Evolutionary conservation across 2,329 filamentous ascomycete species (phyloP), one percentile per base, ranked within the genome.

Genomic region (Capronia americana): DNA sequence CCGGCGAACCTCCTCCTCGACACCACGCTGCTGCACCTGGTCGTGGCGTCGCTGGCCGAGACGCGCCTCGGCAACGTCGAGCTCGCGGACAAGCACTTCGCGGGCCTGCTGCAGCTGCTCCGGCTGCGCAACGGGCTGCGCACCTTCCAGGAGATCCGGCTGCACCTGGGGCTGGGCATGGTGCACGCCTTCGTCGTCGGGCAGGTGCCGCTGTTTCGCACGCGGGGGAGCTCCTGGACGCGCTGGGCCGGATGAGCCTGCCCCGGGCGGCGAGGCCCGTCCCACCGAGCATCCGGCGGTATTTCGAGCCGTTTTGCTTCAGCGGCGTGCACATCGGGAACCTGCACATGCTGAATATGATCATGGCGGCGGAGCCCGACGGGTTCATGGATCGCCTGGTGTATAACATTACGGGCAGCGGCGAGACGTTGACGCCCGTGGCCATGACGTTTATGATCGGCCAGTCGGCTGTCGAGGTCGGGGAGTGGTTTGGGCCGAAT

Each of bases 401-500:
- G 20, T 51, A 51, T n/a, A 51, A 51, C 11, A 24, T 51, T 7
- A 51, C 48, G 20, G 48, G 48, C 1, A 51, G 48, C n/a, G 48
- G 24, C 7, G 48, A 51, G 4, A 12, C 10, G 48, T 26, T 51
- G 48, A 51, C 48, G 24, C 48, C 48, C 4, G 20, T 51, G 20
- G 48, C 48, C 0, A 51, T 51, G 48, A 53, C 48, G 23, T 53
- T 53, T 14, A 53, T 26, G 48, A 53, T 53, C 48, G 48, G 48
- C 10, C 48, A 53, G 26, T 53, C 48, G 14, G 48, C 48, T 6
- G 11, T 12, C 26, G 48, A 53, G 26, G 48, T 53, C 10, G 48
- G 48, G 4, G 48, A 53, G 26, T 53, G 48, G 48, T 26, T 26
- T n/a, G 48, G 48, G 14, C 48, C 48, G 26, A 8, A 53, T 26